Evolutionary conservation across 805 yeast species (phyloP).

Genomic region (Hanseniaspora meyeri): DNA sequence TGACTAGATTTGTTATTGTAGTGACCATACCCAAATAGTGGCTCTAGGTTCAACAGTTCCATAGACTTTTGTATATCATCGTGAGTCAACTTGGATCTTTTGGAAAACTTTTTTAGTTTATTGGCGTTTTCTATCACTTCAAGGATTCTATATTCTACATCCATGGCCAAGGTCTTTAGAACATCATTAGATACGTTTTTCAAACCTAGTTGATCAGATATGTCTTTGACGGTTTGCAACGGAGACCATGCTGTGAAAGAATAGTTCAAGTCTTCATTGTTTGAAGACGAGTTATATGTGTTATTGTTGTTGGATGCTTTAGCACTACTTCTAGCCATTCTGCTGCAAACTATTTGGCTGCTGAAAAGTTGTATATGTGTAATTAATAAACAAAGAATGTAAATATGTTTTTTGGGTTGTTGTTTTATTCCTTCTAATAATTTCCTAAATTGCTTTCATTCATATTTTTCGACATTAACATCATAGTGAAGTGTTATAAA

Average conservation of each 20-base stretch:
- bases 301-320: not conserved
- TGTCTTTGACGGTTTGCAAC: constrained; percentile 90
- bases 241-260: constrained; percentile 97
- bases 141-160: constrained; percentile 93
- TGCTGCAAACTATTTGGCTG: no score
- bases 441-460: no score
- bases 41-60: constrained; percentile 80
- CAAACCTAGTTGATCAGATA: constrained; percentile 83
- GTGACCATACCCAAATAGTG: constrained; percentile 71
- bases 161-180: constrained; percentile 92
- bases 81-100: constrained; percentile 68
- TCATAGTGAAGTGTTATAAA: no score
- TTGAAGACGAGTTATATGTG: not conserved
- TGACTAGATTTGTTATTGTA: constrained; percentile 7
- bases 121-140: constrained; percentile 92
- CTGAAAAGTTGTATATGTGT: not conserved
- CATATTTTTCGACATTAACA: no score
- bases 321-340: constrained; percentile 2
- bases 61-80: constrained; percentile 73
- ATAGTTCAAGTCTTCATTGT: constrained; percentile 6
- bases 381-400: not conserved
- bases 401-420: not conserved
- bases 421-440: no score
- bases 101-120: constrained; percentile 90
- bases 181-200: constrained; percentile 75